Evolutionary conservation across 768 basidiomycete species (phyloP).

Genomic region (Amanita inopinata): DNA sequence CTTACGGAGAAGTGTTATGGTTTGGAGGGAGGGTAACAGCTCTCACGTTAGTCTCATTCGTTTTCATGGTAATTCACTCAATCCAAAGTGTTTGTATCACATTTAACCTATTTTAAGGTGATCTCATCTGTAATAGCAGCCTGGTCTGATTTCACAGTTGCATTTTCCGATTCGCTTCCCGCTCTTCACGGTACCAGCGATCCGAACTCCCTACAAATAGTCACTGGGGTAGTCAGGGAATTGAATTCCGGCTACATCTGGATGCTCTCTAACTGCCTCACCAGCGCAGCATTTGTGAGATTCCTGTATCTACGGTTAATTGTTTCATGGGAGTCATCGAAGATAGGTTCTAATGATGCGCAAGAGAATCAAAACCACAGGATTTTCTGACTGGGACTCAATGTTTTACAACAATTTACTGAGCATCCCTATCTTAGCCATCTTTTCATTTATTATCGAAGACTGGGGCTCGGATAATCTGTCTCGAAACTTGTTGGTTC

Average conservation of each 20-base stretch:
- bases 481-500: constrained; percentile 75
- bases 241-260: constrained; percentile 85
- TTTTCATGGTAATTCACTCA: constrained; percentile 68
- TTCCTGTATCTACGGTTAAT: no score
- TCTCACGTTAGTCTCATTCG: constrained; percentile 81
- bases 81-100: background rate
- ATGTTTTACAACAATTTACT: constrained; percentile 99
- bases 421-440: constrained; percentile 80
- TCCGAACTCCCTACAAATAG: constrained; percentile 24
- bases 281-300: constrained; percentile 85
- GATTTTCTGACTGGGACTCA: constrained; percentile 96
- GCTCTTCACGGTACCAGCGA: constrained; percentile 24
- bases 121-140: constrained; percentile 94
- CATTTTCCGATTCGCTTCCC: constrained; percentile 26
- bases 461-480: constrained; percentile 83
- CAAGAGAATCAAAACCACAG: constrained; percentile 89
- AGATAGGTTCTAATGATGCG: constrained; percentile 87
- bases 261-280: constrained; percentile 91
- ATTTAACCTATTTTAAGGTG: constrained; percentile 37
- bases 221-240: constrained; percentile 36
- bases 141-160: constrained; percentile 74
- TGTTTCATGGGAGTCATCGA: background rate
- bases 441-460: constrained; percentile 79
- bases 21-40: constrained; percentile 85
- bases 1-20: constrained; percentile 97